Conservation (phyloP, 441 rosid species). For the Adansonia madagascariensis region DNA sequence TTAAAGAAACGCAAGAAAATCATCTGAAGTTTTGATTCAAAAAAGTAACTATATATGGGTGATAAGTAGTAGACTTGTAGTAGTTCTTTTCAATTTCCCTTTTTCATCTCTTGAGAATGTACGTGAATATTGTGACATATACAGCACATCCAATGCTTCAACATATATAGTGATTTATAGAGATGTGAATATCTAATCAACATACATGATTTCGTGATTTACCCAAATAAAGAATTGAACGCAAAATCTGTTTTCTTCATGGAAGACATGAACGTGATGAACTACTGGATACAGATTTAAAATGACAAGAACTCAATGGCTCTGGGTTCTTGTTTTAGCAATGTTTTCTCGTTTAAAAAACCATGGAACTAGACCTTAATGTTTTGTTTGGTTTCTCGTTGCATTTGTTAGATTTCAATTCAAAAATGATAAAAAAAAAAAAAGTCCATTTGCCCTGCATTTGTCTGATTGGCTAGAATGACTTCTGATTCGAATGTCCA, state of each 20-base stretch:
- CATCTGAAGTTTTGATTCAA: background rate
- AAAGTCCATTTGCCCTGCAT: background rate
- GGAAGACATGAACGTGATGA: background rate
- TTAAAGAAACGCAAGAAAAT: constrained; percentile 1
- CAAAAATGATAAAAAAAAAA: background rate
- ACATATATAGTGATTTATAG: background rate
- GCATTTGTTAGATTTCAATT: background rate
- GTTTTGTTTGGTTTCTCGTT: background rate
- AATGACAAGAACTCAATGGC: too few species aligned
- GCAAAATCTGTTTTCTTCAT: background rate
- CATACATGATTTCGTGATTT: background rate
- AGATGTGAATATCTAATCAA: constrained; percentile 15
- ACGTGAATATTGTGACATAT: constrained; percentile 7
- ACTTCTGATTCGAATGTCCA: background rate
- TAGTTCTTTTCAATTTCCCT: background rate
- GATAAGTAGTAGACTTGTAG: background rate
- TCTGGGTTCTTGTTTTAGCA: too few species aligned
- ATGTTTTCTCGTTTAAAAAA: too few species aligned
- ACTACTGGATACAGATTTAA: background rate
- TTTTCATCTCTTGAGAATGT: background rate
- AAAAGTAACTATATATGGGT: background rate
- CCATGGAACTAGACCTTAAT: background rate
- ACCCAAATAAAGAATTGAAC: background rate
- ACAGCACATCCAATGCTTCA: background rate
- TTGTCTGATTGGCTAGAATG: constrained; percentile 14